Percentiles rank a stretch among this genome's conserved stretches.
These are phyloP conservation scores for Lipomyces kockii DNA, from an alignment of 805 yeast genomes.

Conservation along the genomic window DNA sequence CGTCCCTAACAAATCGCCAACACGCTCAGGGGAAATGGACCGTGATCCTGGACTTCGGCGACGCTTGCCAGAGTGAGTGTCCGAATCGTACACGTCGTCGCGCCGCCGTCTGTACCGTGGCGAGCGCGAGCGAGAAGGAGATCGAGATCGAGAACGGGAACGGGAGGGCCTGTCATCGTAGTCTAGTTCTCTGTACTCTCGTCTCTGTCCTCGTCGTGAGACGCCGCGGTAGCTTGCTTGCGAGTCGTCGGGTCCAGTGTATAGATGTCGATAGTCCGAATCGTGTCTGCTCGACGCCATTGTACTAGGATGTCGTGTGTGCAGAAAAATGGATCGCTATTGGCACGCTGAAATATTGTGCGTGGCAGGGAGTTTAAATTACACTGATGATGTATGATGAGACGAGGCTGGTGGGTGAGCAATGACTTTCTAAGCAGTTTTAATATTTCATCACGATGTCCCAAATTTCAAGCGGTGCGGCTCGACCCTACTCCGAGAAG, in stretches of 20 bases:
- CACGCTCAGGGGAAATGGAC: conserved; percentile 14
- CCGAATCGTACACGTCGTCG: background rate
- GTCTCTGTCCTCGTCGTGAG: conserved; percentile 1
- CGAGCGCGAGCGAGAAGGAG: conserved; percentile 13
- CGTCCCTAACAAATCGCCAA: conserved; percentile 3
- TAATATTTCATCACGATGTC: no score
- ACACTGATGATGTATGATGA: no score
- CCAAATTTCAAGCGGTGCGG: no score
- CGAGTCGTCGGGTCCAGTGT: background rate
- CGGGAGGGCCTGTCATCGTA: conserved; percentile 8
- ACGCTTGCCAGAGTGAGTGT: background rate
- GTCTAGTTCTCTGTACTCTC: conserved; percentile 6
- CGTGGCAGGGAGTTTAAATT: no score
- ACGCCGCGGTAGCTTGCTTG: background rate
- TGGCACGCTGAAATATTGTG: no score
- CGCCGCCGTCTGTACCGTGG: conserved; percentile 1
- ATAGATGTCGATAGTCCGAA: no score
- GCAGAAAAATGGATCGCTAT: no score
- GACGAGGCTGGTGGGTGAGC: no score
- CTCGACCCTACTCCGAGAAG: no score
- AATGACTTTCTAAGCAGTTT: no score
- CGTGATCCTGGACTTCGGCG: conserved; percentile 17
- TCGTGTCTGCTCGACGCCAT: no score
- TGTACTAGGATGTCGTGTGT: no score
- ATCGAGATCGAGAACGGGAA: conserved; percentile 9